Evolutionary conservation across 1,139 yeast genomes (phyloP), one percentile per base, ranked within the genome.

Genomic region (Yamadazyma spencermartinsiae): DNA sequence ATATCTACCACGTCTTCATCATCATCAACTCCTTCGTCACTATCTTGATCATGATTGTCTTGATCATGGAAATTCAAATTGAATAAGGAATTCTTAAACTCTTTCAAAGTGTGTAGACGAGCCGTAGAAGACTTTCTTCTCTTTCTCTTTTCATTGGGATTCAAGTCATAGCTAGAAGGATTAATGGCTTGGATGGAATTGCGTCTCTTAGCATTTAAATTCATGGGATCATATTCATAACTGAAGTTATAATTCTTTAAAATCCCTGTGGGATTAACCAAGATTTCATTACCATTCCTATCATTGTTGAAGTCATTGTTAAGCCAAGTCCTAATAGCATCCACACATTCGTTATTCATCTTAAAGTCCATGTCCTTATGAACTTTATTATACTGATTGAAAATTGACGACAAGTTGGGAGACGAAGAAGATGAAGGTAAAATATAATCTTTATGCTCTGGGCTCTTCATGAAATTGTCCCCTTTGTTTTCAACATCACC

Each of bases 281-380:
- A 42, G 17, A 54, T 51, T 33, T 58, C 62, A 18, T 41, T 41
- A 28, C 39, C 45, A 29, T 39, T 37, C 20, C 49, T 40, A 14
- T 43, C 44, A 17, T 42, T 43, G 17, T 36, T 33, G 14, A 36
- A 37, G 24, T 48, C 46, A 42, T 58, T 61, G 45, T 65, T 61
- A 31, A 65, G 54, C 73, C 73, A 68, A 43, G 57, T 55, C 12
- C 63, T 56, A 24, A 68, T 67, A 26, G 73, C 73, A 42, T 62
- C 61, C 42, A 64, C 60, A 43, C 73, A 68, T 44, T 68, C 73
- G 41, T 65, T 66, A 45, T 67, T 67, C 69, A 66, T 65, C 36
- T 61, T 60, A 40, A 65, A 61, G 42, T 64, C 65, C 39, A 61
- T 54, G 15, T 41, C 39, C 13, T 18, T 28, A 27, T 32, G 21